Base-by-base conservation (phyloP, 805 yeast species). In the Metschnikowia rubicola region DNA sequence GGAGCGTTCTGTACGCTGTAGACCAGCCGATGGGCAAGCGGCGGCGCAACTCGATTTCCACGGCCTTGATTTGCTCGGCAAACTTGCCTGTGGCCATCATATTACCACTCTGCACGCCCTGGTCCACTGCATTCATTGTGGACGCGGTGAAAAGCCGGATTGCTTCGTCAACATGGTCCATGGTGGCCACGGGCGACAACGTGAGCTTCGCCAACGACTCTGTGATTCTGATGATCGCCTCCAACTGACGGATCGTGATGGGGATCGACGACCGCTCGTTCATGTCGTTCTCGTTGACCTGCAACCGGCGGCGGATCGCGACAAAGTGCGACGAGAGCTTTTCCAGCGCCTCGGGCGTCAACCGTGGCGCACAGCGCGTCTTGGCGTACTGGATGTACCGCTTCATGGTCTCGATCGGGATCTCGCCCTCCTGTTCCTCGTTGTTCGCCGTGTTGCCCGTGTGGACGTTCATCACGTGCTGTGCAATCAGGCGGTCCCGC, bases 21-120 rank as follows among this genome's bases (percentile, higher is more conserved):
- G 96, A 86, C 91, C 96, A 94, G 17, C 99, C 99, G 53, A 94
- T 84, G 12, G 98, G 97, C 54, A 94, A 75, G 65, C 98, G 81
- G 67, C 94, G 83, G 65, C 89, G 83, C 56, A 94, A 77, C 64
- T 89, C 96, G 41, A 79, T 82, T 62, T 91, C 97, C 45, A 94
- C 88, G 58, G 75, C 77, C 54, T 80, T 78, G 39, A 92, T 89
- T 60, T 91, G 94, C 34, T 78, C 78, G 39, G 81, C 77, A 48
- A 84, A 70, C 48, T 83, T 83, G 32, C 82, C 80, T 51, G 81
- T 80, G 5, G 79, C 71, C 36, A 76, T 57, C 43, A 65, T 50
- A 11, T 69, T 71, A 6, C 69, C 71, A 30, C 66, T 65, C 13
- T 67, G 78, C 37, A 79, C 78, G 34, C 83, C 84, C 61, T 82